phyloP scores from a whole-genome alignment of 768 basidiomycete species.

The Termitomyces sp. region DNA sequence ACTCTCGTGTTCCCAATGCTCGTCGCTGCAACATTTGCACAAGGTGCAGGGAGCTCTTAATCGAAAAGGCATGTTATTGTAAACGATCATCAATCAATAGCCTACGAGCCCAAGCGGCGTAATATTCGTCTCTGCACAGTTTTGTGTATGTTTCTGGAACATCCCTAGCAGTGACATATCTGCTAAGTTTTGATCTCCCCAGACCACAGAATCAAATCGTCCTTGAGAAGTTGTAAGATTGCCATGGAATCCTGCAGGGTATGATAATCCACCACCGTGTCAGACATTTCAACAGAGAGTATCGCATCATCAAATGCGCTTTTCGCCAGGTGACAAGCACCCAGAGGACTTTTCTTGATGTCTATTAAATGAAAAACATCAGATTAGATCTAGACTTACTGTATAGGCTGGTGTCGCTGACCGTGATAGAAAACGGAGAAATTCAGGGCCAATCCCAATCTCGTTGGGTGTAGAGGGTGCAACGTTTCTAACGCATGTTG shows the following conservation, averaged over 20 bases:
- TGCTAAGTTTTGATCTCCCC: conserved; percentile 53
- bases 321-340: conserved; percentile 87
- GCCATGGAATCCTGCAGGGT: conserved; percentile 71
- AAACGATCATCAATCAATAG: not conserved
- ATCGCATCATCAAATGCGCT: conserved; percentile 92
- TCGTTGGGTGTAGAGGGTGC: conserved; percentile 78
- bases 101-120: not conserved
- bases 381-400: not conserved
- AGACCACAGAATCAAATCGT: conserved; percentile 86
- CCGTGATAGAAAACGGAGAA: conserved; percentile 92
- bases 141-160: not conserved
- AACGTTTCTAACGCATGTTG: conserved; percentile 76
- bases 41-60: conserved; percentile 22
- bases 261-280: conserved; percentile 34
- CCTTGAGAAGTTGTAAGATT: conserved; percentile 77
- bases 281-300: conserved; percentile 49
- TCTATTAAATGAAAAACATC: conserved; percentile 37
- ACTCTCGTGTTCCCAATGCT: conserved; percentile 94
- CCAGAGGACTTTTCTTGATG: conserved; percentile 79
- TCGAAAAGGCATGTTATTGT: not conserved
- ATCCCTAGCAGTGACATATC: not conserved
- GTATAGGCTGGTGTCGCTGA: conserved; percentile 18
- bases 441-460: conserved; percentile 85
- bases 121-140: not conserved
- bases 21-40: conserved; percentile 91